phyloP scores from a whole-genome alignment of 1,284 basidiomycete species.

The Cutaneotrichosporon dermatis region DNA sequence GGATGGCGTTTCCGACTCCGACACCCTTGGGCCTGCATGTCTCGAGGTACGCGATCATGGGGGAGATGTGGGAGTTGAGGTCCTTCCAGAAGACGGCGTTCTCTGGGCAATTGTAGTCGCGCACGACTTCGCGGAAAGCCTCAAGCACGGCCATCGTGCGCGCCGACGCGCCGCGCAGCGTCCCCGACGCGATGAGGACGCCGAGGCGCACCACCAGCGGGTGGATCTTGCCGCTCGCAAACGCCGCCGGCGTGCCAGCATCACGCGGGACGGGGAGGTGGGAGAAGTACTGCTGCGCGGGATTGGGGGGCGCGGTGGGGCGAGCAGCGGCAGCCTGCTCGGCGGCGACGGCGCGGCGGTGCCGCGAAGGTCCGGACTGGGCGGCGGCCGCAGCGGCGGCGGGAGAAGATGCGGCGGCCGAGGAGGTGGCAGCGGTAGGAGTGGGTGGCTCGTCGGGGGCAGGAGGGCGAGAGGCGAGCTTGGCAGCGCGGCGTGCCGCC shows the following conservation, averaged over 20 bases:
- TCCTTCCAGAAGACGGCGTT: slow-evolving; percentile 47
- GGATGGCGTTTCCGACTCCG: slow-evolving; percentile 49
- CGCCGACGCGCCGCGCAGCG: slow-evolving; percentile 50
- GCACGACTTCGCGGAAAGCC: slow-evolving; percentile 51
- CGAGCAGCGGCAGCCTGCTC: slow-evolving; percentile 20
- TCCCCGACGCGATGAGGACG: slow-evolving; percentile 41
- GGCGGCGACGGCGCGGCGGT: slow-evolving; percentile 16
- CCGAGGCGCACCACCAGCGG: slow-evolving; percentile 45
- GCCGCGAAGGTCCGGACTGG: slow-evolving; percentile 10
- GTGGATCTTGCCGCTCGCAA: slow-evolving; percentile 37
- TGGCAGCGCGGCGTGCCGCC: slow-evolving; percentile 47
- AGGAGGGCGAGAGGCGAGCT: slow-evolving; percentile 33
- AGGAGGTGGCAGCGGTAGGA: background rate
- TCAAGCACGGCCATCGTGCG: slow-evolving; percentile 51
- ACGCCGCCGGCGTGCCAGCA: slow-evolving; percentile 33
- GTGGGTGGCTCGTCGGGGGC: slow-evolving; percentile 2
- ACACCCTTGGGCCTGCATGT: slow-evolving; percentile 48
- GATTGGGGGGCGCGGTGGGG: slow-evolving; percentile 17
- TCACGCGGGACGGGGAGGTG: slow-evolving; percentile 59
- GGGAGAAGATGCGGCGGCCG: background rate
- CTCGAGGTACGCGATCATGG: slow-evolving; percentile 50
- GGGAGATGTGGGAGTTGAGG: slow-evolving; percentile 43
- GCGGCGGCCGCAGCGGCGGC: background rate
- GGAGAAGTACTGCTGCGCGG: slow-evolving; percentile 51
- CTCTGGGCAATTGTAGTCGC: slow-evolving; percentile 45